Conservation (phyloP, 139 green algal species). For the Volvox reticuliferus region DNA sequence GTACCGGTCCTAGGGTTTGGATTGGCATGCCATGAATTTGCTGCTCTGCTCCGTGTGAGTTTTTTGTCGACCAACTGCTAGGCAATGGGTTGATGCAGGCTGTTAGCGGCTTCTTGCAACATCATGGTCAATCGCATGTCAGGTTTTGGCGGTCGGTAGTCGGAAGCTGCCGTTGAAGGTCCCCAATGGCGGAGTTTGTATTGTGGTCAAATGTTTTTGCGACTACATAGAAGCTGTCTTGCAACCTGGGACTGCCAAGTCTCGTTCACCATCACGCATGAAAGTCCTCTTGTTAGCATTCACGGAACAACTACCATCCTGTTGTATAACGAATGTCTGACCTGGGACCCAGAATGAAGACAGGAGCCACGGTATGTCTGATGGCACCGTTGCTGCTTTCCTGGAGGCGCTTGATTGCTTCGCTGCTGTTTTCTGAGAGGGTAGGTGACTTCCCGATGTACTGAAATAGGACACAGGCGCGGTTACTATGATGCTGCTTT, state of each 20-base stretch:
- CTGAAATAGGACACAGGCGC: no score
- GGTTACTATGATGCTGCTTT: no score
- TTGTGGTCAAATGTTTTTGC: neutral
- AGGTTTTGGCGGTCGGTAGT: neutral
- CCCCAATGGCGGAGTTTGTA: neutral
- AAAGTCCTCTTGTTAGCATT: neutral
- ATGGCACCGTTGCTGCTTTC: slow-evolving; percentile 8
- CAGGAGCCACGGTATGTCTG: neutral
- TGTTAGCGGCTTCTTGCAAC: neutral
- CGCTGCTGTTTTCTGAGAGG: no score
- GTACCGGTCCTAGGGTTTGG: neutral
- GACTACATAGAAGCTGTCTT: neutral
- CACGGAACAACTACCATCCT: neutral
- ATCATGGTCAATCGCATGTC: neutral
- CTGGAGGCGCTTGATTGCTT: neutral
- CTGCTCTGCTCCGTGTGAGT: neutral
- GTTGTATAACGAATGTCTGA: neutral
- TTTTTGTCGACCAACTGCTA: neutral
- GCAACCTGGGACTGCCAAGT: neutral
- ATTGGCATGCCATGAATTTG: neutral
- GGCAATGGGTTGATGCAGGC: neutral
- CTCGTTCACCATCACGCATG: neutral
- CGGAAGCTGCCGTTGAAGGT: no score
- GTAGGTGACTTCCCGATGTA: no score
- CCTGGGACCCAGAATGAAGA: neutral